Base-by-base conservation (phyloP, 306 rosid genomes). In the Sophora flavescens region DNA sequence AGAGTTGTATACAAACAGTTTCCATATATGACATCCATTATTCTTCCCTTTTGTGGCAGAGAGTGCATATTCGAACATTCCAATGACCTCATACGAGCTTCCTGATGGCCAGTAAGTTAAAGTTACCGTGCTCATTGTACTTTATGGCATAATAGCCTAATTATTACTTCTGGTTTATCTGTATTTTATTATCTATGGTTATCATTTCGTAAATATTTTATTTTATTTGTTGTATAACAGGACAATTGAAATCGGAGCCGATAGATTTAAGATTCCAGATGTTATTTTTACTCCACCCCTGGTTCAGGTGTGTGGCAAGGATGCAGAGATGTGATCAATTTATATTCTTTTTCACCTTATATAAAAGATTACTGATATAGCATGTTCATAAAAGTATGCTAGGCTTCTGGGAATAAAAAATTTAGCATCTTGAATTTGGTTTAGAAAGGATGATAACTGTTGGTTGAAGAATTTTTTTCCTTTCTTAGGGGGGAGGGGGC, bases 31-130 rank as follows among this genome's bases (percentile, higher is more conserved):
- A 72, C 83, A 48, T 74, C 63, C 45, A 17, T 18, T 60, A 35
- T 68, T 68, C 9, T 51, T 11, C 56, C 58, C 77, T 50, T 15
- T 53, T 44, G 12, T 68, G 78, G 63, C 91, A 95, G 99, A 95
- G 86, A 95, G 71, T 65, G 84, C 98, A 22, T 96, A 96, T 87
- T 96, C 98, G 35, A 96, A 96, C 86, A 96, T 96, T 77, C 99
- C 99, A 57, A 96, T 85, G 89, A 96, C 99, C 51, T 73, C 99
- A 9, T 96, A 92, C 68, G 99, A 96, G 85, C 99, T 96, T 73
- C 99, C 99, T 81, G 99, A 96, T 86, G 99, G 99, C 93, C 99
- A 96, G 99, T 96, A 86, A 96, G 99, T 88, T 48, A 41, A 35
- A 64, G 60, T 62, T 61, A 80, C 56, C 74, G 61, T 85, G 45